Conservation (phyloP, 768 basidiomycete species). For the Thelephora ganbajun region DNA sequence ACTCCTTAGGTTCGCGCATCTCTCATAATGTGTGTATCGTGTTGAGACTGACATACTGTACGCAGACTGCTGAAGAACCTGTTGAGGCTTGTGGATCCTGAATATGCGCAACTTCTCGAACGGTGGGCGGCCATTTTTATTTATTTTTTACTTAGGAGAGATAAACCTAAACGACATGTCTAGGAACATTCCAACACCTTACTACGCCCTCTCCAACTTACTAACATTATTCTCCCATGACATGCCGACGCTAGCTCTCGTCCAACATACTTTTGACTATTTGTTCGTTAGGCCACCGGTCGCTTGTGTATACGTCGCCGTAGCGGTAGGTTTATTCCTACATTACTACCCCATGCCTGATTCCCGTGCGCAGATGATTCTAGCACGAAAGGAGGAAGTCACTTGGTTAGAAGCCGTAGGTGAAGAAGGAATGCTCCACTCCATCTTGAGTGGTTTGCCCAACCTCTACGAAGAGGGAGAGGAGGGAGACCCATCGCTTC, state of each 20-base stretch:
- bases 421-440: constrained; percentile 76
- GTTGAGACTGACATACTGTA: background rate
- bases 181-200: constrained; percentile 70
- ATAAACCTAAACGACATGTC: background rate
- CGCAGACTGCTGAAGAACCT: constrained; percentile 62
- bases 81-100: constrained; percentile 54
- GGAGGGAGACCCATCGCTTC: background rate
- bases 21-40: constrained; percentile 1
- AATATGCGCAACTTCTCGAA: constrained; percentile 56
- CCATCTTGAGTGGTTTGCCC: constrained; percentile 52
- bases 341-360: background rate
- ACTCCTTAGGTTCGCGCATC: constrained; percentile 39
- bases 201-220: constrained; percentile 81
- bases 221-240: constrained; percentile 90
- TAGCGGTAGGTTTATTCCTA: constrained; percentile 44
- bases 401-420: constrained; percentile 46
- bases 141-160: background rate
- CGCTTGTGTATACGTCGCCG: constrained; percentile 66
- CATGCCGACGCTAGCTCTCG: constrained; percentile 74
- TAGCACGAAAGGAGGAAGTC: constrained; percentile 60
- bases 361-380: constrained; percentile 38
- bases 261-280: constrained; percentile 89
- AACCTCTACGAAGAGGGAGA: constrained; percentile 33
- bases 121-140: constrained; percentile 24
- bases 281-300: constrained; percentile 74